These are phyloP conservation scores for Nannochloropsis salina DNA, from an alignment of 108 stramenopile species.

Conservation along the genomic window DNA sequence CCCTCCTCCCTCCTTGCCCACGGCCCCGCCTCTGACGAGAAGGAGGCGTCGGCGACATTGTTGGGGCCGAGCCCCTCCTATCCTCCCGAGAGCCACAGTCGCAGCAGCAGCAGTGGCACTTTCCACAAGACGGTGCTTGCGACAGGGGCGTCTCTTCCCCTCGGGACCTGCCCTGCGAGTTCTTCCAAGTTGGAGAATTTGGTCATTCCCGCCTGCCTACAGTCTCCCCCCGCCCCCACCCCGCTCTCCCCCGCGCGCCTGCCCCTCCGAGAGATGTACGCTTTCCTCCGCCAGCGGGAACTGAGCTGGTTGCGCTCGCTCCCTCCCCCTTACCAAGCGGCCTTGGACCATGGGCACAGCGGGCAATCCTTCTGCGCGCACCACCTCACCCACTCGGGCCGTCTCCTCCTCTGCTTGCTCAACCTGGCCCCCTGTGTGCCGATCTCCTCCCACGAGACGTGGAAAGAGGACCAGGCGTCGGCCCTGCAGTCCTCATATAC, in stretches of 20 bases:
- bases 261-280: neutral
- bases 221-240: neutral
- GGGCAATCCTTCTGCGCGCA: neutral
- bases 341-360: neutral
- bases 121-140: too few species aligned
- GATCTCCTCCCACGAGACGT: neutral
- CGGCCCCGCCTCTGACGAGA: too few species aligned
- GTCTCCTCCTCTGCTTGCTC: slow-evolving; percentile 4
- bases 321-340: neutral
- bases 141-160: too few species aligned
- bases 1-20: neutral
- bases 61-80: neutral
- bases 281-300: neutral
- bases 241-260: neutral
- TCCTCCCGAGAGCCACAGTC: neutral
- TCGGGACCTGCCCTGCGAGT: too few species aligned
- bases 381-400: neutral
- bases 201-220: neutral
- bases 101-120: neutral
- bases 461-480: neutral
- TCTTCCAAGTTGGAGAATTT: neutral
- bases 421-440: neutral
- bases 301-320: neutral
- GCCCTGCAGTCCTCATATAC: slow-evolving; percentile 2
- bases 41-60: too few species aligned